Percentiles rank a stretch among this genome's conserved stretches.
These are phyloP conservation scores for Bruguiera gymnorhiza DNA, from an alignment of 345 rosid species.

Conservation along the genomic window DNA sequence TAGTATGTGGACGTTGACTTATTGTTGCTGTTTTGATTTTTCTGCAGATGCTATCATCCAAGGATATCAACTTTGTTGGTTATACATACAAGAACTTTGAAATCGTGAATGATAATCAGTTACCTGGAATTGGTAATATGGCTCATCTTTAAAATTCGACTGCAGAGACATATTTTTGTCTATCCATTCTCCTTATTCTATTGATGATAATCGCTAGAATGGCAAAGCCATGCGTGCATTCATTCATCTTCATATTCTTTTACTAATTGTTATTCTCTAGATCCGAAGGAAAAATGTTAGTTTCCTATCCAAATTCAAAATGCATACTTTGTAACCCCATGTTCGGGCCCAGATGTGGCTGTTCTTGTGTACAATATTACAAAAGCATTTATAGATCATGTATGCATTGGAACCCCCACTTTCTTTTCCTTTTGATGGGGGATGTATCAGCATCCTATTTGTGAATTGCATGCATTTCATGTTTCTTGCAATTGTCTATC, in stretches of 20 bases:
- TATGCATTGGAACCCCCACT: background rate
- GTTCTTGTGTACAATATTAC: too few species aligned
- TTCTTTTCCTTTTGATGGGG: background rate
- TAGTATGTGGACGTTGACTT: background rate
- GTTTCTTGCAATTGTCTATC: background rate
- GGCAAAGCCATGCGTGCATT: background rate
- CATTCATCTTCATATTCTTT: too few species aligned
- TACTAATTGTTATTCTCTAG: too few species aligned
- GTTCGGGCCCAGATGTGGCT: too few species aligned
- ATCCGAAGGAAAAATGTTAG: too few species aligned
- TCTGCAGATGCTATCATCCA: constrained; percentile 27
- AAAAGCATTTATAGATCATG: background rate
- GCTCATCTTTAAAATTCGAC: background rate
- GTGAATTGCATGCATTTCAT: constrained; percentile 1
- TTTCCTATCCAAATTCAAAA: too few species aligned
- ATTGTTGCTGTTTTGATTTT: constrained; percentile 9
- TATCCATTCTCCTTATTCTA: background rate
- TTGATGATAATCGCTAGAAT: background rate
- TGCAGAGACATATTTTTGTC: background rate
- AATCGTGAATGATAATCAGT: constrained; percentile 30
- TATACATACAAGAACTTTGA: constrained; percentile 38
- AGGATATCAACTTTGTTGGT: constrained; percentile 35
- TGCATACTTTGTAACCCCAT: too few species aligned
- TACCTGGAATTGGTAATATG: constrained; percentile 31
- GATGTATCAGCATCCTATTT: background rate